Conservation (phyloP, 176 grass and related monocot species). For the Puccinellia tenuiflora region DNA sequence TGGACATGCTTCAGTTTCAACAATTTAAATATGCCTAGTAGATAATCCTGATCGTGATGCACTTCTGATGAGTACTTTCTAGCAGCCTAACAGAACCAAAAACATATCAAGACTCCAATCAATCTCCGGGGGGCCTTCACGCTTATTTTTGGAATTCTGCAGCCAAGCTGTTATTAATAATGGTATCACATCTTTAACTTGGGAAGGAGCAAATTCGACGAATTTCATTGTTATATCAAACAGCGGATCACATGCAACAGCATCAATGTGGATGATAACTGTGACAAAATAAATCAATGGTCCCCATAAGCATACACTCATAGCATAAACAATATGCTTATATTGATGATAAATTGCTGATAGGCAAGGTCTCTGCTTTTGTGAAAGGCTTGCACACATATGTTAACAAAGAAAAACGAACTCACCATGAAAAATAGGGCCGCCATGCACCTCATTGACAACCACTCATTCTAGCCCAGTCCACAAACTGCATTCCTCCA, state of each 20-base stretch:
- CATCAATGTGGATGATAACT: slow-evolving; percentile 6
- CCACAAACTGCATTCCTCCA: slow-evolving; percentile 96
- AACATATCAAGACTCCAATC: neutral
- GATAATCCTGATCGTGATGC: neutral
- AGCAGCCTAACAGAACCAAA: neutral
- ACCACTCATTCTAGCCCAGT: slow-evolving; percentile 83
- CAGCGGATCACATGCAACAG: neutral
- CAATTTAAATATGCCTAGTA: neutral
- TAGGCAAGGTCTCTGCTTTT: neutral
- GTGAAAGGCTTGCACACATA: neutral
- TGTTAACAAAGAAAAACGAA: neutral
- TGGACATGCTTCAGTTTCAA: neutral
- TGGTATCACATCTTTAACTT: neutral
- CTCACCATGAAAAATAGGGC: slow-evolving; percentile 18
- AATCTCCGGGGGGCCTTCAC: neutral
- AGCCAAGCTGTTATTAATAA: slow-evolving; percentile 10
- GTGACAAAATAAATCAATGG: slow-evolving; percentile 14
- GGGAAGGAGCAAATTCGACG: slow-evolving; percentile 13
- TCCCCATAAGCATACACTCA: neutral
- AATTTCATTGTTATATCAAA: slow-evolving; percentile 7
- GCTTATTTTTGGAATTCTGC: slow-evolving; percentile 14
- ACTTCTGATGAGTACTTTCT: neutral
- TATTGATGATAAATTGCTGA: neutral
- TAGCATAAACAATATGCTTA: neutral
- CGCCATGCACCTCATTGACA: slow-evolving; percentile 46